phyloP scores from a whole-genome alignment of 805 yeast species.

The Candida ovalis region DNA sequence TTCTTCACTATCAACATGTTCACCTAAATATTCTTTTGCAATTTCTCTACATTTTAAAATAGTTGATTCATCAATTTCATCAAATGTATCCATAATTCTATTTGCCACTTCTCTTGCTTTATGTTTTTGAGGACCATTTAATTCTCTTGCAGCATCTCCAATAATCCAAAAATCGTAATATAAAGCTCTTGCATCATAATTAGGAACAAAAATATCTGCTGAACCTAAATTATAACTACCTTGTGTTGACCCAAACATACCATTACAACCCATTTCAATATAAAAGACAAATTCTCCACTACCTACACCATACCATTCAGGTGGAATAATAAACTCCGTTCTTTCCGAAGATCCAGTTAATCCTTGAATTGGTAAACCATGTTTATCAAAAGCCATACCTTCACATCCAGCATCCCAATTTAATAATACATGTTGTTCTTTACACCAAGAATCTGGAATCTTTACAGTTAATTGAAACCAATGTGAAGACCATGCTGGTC shows the following conservation, averaged over 20 bases:
- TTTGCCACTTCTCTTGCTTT: slow-evolving; percentile 79
- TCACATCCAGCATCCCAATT: slow-evolving; percentile 88
- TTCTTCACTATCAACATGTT: slow-evolving; percentile 54
- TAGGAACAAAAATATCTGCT: slow-evolving; percentile 82
- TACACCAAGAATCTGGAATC: slow-evolving; percentile 61
- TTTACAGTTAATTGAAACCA: slow-evolving; percentile 75
- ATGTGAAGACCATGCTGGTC: slow-evolving; percentile 96
- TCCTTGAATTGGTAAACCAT: slow-evolving; percentile 75
- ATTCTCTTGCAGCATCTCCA: slow-evolving; percentile 88
- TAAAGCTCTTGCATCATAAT: slow-evolving; percentile 73
- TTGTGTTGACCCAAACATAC: slow-evolving; percentile 74
- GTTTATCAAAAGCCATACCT: slow-evolving; percentile 67
- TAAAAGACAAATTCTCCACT: slow-evolving; percentile 62
- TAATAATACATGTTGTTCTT: slow-evolving; percentile 53
- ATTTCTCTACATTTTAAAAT: slow-evolving; percentile 62
- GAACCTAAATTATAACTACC: slow-evolving; percentile 59
- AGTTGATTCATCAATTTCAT: slow-evolving; percentile 57
- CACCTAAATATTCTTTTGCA: slow-evolving; percentile 63
- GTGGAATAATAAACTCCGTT: slow-evolving; percentile 65
- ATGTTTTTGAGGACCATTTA: slow-evolving; percentile 79
- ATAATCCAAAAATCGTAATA: slow-evolving; percentile 82
- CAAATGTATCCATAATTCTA: slow-evolving; percentile 79
- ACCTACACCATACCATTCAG: slow-evolving; percentile 37
- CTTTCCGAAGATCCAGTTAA: slow-evolving; percentile 85
- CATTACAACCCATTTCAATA: slow-evolving; percentile 88